Conservation (phyloP, 75 land plant genomes). For the Pinus taeda region DNA sequence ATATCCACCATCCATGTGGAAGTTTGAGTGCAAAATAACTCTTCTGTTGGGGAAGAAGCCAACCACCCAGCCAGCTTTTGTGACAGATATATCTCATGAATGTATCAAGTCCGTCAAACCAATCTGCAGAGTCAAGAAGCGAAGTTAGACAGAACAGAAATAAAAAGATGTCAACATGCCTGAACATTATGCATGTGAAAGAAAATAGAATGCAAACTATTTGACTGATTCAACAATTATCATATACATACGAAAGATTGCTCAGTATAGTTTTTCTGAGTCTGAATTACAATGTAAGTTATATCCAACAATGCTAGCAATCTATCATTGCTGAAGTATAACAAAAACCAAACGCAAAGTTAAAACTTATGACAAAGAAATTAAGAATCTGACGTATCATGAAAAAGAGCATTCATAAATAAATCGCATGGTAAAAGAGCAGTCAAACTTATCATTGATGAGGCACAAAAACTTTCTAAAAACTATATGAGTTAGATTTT, state of each 20-base stretch:
- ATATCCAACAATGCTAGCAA: neutral
- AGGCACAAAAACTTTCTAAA: neutral
- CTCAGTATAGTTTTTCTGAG: neutral
- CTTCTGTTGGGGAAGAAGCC: constrained; percentile 97
- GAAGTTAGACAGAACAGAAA: neutral
- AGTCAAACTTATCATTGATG: neutral
- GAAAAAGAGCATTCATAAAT: neutral
- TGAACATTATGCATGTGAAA: neutral
- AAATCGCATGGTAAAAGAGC: neutral
- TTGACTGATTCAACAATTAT: neutral
- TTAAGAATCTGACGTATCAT: neutral
- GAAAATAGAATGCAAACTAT: neutral
- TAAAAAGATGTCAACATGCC: neutral
- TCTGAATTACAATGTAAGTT: neutral
- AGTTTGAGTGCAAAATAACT: constrained; percentile 97
- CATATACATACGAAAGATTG: neutral
- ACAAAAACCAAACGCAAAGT: neutral
- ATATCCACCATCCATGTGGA: constrained; percentile 96
- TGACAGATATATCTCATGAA: constrained; percentile 98
- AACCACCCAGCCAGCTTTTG: constrained; percentile 98
- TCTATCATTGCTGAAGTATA: neutral
- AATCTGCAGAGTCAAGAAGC: constrained; percentile 54
- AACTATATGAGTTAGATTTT: neutral
- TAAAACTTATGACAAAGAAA: neutral
- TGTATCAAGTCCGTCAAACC: constrained; percentile 99